Conservation (phyloP, 805 yeast genomes). For the Wickerhamomyces silvicola region DNA sequence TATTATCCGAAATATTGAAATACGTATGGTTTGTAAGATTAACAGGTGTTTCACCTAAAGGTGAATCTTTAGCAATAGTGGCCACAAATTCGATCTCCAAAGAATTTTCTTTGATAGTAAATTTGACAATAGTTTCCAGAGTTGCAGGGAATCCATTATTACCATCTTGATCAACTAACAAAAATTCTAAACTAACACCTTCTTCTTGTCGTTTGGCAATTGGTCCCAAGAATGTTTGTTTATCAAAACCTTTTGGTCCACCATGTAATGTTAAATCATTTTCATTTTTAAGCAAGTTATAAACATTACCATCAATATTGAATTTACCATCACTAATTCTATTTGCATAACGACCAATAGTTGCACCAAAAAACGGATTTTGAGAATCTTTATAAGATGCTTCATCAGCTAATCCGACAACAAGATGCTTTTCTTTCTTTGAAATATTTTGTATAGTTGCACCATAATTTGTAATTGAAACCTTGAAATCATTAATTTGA, state of each 20-base stretch:
- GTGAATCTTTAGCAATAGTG: constrained; percentile 13
- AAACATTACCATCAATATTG: constrained; percentile 32
- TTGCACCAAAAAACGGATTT: constrained; percentile 55
- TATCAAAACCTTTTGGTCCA: constrained; percentile 47
- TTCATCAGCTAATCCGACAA: constrained; percentile 32
- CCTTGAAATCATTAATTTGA: constrained; percentile 28
- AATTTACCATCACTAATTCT: constrained; percentile 43
- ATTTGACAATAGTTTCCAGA: constrained; percentile 39
- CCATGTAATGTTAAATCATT: constrained; percentile 45
- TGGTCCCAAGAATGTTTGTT: constrained; percentile 47
- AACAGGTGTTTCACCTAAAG: constrained; percentile 43
- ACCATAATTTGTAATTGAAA: constrained; percentile 42
- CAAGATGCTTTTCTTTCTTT: constrained; percentile 34
- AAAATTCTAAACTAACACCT: constrained; percentile 29
- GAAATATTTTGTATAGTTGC: constrained; percentile 40
- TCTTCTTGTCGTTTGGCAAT: constrained; percentile 29
- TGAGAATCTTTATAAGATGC: constrained; percentile 23
- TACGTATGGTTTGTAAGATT: constrained; percentile 60
- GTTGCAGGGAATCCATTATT: constrained; percentile 59
- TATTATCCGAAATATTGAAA: constrained; percentile 39
- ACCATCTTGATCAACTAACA: constrained; percentile 38
- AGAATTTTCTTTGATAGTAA: constrained; percentile 33
- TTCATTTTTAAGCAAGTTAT: constrained; percentile 38
- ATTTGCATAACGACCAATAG: constrained; percentile 62
- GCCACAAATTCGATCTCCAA: constrained; percentile 34